A percentile compares a stretch with the other conserved stretches of the same genome.
These are phyloP conservation scores for Vigna reflexopilosa DNA, from an alignment of 306 rosid species.

Conservation along the genomic window DNA sequence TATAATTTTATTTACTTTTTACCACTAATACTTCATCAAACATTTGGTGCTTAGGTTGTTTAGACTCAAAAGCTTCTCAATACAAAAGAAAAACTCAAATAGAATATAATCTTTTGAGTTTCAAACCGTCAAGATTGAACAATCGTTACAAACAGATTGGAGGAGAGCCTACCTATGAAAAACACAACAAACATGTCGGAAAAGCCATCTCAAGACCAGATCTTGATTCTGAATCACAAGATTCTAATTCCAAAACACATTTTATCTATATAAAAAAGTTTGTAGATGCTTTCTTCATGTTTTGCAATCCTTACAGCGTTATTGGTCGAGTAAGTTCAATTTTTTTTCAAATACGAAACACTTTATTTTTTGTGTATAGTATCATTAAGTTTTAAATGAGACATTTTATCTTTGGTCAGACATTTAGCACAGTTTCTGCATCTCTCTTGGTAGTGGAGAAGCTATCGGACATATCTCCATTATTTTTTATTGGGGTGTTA, in stretches of 20 bases:
- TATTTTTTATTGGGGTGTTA: slow-evolving; percentile 71
- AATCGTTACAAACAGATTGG: not conserved
- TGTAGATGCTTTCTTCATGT: slow-evolving; percentile 46
- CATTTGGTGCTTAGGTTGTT: slow-evolving; percentile 41
- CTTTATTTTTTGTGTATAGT: not conserved
- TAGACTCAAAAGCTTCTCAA: slow-evolving; percentile 47
- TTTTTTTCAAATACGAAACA: not conserved
- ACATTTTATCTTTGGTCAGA: not conserved
- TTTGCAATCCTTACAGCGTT: slow-evolving; percentile 80
- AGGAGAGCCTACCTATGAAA: not conserved
- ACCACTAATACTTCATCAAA: not conserved
- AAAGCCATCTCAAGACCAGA: slow-evolving; percentile 58
- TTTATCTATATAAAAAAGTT: slow-evolving; percentile 31
- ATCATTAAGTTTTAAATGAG: no score
- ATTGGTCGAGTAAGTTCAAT: slow-evolving; percentile 64
- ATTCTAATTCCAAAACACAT: slow-evolving; percentile 45
- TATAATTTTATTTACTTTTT: no score
- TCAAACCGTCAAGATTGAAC: not conserved
- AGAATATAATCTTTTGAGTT: no score
- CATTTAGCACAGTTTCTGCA: not conserved
- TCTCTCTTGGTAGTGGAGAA: not conserved
- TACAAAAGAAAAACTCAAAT: slow-evolving; percentile 45
- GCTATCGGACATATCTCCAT: not conserved
- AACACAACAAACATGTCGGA: not conserved
- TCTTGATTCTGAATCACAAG: slow-evolving; percentile 58